Evolutionary conservation across 2,329 filamentous ascomycete species (phyloP).

Genomic region (Fusarium sacchari): DNA sequence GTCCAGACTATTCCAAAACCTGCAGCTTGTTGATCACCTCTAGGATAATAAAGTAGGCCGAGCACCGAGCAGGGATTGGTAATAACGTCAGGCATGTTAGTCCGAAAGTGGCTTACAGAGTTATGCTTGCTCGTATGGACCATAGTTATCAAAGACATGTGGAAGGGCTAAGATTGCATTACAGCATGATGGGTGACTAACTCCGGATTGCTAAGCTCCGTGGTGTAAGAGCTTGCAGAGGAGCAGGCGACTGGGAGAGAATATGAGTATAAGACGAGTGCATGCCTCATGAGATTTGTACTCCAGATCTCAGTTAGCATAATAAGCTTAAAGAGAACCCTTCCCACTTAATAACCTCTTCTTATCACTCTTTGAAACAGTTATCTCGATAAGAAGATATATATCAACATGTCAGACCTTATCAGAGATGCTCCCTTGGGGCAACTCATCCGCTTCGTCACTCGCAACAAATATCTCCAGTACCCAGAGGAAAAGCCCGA

Average conservation of each 20-base stretch:
- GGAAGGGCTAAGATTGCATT: background rate
- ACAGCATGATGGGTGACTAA: background rate
- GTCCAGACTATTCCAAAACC: conserved; percentile 21
- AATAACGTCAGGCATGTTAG: conserved; percentile 30
- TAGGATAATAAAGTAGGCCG: conserved; percentile 6
- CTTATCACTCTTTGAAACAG: background rate
- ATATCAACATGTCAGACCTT: conserved; percentile 43
- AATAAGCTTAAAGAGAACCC: conserved; percentile 13
- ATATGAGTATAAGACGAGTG: conserved; percentile 32
- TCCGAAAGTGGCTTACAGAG: conserved; percentile 28
- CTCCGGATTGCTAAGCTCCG: conserved; percentile 28
- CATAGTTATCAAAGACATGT: background rate
- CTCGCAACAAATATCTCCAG: conserved; percentile 61
- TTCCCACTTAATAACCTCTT: background rate
- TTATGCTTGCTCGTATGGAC: background rate
- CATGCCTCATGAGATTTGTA: background rate
- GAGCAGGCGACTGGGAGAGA: background rate
- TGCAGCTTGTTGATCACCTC: background rate
- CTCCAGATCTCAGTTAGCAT: background rate
- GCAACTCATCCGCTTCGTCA: conserved; percentile 65
- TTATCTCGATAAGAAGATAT: background rate
- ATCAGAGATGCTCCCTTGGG: conserved; percentile 68
- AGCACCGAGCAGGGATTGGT: conserved; percentile 38
- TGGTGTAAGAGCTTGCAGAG: background rate
- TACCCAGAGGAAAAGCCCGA: conserved; percentile 69